Base-by-base conservation (phyloP, 371 early-diverging fungal species). In the Zychaea mexicana region DNA sequence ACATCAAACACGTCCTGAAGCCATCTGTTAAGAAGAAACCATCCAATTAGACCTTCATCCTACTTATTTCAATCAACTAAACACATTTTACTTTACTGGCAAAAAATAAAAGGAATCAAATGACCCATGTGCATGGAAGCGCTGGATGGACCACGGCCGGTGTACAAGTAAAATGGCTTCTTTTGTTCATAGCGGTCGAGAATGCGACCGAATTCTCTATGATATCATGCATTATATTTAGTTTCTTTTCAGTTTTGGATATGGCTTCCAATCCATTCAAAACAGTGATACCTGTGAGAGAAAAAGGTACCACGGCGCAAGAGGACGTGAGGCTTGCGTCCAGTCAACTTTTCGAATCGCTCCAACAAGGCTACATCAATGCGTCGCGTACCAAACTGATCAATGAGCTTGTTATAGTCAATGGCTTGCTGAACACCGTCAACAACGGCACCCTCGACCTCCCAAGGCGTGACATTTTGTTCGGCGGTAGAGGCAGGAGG, bases 71-170 rank as follows among this genome's bases (percentile, higher is more conserved):
- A 19, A 2, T 15, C 2, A 3, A 22, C 22, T 19, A n/a, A n/a
- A n/a, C 22, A 5, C 24, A 9, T 49, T 49, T 49, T 49, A 49
- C 49, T 49, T 79, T 88, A 94, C 93, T 98, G 95, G 89, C 99
- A 98, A 67, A 99, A 96, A 36, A 97, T 68, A 80, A 99, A 99
- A 28, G 99, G 99, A 57, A 99, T 83, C 90, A 98, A 93, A 76
- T 99, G 99, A 13, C 99, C 99, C 45, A 99, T 77, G 73, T 99
- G 99, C 99, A 99, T 99, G 75, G 91, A 90, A 39, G 89, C 92
- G 64, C 93, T 90, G 57, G 95, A 94, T 26, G 99, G 99, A 15
- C 99, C 99, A 70, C 99, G 94, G n/a, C 99, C 99, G 21, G 99
- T 99, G 83, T 99, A 99, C 57, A 99, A 81, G 77, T 90, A 99